Evolutionary conservation across 2,329 filamentous ascomycete genomes (phyloP).

Genomic region (Shiraia sp.): DNA sequence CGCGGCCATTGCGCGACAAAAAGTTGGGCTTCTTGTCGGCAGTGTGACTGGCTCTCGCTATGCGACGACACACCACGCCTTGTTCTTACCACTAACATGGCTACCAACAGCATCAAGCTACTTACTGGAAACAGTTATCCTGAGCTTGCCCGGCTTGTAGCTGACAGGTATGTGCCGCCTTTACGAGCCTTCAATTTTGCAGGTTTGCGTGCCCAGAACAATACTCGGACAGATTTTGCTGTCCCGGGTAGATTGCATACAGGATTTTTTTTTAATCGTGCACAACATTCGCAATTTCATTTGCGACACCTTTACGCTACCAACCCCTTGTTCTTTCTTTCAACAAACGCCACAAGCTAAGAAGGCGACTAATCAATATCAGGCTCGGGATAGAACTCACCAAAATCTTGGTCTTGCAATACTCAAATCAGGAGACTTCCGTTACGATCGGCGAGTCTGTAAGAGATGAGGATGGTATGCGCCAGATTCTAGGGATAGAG

Average conservation of each 20-base stretch:
- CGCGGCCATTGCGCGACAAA: slow-evolving; percentile 22
- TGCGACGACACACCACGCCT: slow-evolving; percentile 19
- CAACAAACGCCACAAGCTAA: not conserved
- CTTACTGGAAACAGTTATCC: slow-evolving; percentile 77
- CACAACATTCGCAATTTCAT: not conserved
- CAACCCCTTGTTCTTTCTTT: not conserved
- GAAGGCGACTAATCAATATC: slow-evolving; percentile 23
- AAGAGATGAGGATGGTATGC: slow-evolving; percentile 85
- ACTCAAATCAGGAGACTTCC: slow-evolving; percentile 84
- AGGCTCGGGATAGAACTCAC: slow-evolving; percentile 78
- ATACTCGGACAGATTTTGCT: not conserved
- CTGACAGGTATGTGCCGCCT: slow-evolving; percentile 59
- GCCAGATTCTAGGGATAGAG: slow-evolving; percentile 2
- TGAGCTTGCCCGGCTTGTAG: slow-evolving; percentile 70
- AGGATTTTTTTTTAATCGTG: not conserved
- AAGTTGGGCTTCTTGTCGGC: slow-evolving; percentile 18
- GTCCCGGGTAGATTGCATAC: not conserved
- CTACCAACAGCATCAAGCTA: slow-evolving; percentile 74
- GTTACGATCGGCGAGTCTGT: slow-evolving; percentile 96
- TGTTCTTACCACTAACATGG: slow-evolving; percentile 53
- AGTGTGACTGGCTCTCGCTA: slow-evolving; percentile 16
- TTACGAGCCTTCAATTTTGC: slow-evolving; percentile 4
- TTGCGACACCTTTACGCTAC: too few species aligned
- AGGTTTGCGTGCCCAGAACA: slow-evolving; percentile 11
- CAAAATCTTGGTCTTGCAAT: slow-evolving; percentile 79